These are phyloP conservation scores for Monosiga brevicollis DNA, from an alignment of 78 protist species.

Conservation along the genomic window DNA sequence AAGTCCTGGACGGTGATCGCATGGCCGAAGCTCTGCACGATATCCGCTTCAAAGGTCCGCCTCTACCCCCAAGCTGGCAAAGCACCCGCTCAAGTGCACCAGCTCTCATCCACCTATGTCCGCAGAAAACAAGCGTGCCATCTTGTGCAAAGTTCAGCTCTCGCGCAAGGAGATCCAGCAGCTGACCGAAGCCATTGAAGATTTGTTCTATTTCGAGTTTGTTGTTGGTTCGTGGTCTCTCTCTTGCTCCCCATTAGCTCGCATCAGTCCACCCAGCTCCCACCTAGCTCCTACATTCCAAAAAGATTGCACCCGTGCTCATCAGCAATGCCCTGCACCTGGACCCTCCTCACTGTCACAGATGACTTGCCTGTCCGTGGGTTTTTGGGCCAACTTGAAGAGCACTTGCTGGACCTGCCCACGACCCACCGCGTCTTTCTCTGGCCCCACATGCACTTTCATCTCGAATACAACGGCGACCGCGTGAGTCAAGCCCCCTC, in stretches of 20 bases:
- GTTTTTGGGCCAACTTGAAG: constrained; percentile 43
- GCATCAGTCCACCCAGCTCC: neutral
- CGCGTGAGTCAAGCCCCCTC: constrained; percentile 25
- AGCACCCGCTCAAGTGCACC: too few relatives aligned
- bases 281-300: too few relatives aligned
- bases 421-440: constrained; percentile 29
- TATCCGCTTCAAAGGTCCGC: too few relatives aligned
- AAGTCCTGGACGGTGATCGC: neutral
- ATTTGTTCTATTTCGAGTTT: constrained; percentile 79
- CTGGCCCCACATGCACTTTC: constrained; percentile 79
- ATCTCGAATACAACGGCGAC: constrained; percentile 71
- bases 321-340: too few relatives aligned
- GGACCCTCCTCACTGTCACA: neutral
- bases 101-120: too few relatives aligned
- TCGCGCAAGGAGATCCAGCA: constrained; percentile 29
- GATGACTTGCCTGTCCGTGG: constrained; percentile 58
- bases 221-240: constrained; percentile 33
- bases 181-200: constrained; percentile 64
- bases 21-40: neutral
- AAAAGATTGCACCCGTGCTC: too few relatives aligned
- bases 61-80: too few relatives aligned
- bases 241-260: constrained; percentile 28
- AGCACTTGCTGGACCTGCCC: neutral
- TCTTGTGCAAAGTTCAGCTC: constrained; percentile 64
- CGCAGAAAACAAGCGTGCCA: too few relatives aligned